These are phyloP conservation scores for Fusarium circinatum DNA, from an alignment of 2,329 filamentous ascomycete species.

Conservation along the genomic window DNA sequence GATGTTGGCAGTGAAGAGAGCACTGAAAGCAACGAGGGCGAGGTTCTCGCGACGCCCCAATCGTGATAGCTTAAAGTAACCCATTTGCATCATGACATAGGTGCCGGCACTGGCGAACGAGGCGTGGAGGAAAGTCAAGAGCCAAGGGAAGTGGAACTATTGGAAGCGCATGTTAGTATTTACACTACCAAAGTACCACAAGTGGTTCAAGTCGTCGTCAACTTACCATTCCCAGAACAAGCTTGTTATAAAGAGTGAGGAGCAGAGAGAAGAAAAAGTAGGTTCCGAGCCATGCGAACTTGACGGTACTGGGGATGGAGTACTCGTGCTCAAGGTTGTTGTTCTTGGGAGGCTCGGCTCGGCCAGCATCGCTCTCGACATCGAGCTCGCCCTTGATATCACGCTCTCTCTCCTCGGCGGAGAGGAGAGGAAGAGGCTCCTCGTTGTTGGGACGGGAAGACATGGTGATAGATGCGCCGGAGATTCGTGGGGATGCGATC, in stretches of 20 bases:
- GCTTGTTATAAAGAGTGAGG: conserved; percentile 69
- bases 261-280: conserved; percentile 62
- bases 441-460: conserved; percentile 47
- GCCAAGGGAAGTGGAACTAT: conserved; percentile 69
- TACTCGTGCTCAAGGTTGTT: conserved; percentile 58
- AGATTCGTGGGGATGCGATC: conserved; percentile 14
- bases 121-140: conserved; percentile 68
- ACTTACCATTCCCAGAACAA: conserved; percentile 62
- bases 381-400: conserved; percentile 48
- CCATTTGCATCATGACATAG: conserved; percentile 60
- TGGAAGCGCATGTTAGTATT: conserved; percentile 32
- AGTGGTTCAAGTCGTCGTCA: neutral
- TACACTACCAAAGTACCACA: neutral
- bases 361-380: conserved; percentile 47
- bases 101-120: conserved; percentile 68
- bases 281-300: conserved; percentile 61
- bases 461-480: conserved; percentile 44
- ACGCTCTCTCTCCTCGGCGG: conserved; percentile 46
- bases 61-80: conserved; percentile 63
- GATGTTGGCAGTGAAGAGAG: conserved; percentile 71
- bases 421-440: conserved; percentile 47
- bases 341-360: conserved; percentile 43
- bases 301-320: conserved; percentile 56
- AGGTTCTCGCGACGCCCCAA: conserved; percentile 64
- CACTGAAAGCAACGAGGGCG: conserved; percentile 67